phyloP scores from a whole-genome alignment of 768 basidiomycete genomes.

The Antrodiella citrinella region DNA sequence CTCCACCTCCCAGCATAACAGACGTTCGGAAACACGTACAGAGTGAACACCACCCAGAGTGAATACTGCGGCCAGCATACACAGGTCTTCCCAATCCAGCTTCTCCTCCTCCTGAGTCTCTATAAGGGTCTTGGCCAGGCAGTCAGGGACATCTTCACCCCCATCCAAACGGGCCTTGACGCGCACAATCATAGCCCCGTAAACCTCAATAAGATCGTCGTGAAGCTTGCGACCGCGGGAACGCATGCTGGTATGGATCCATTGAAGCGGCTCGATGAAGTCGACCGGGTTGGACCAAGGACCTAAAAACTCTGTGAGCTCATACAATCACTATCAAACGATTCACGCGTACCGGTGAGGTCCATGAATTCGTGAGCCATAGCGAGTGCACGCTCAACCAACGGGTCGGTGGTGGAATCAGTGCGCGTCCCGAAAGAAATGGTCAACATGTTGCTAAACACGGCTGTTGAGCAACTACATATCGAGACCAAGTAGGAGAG shows the following conservation, averaged over 20 bases:
- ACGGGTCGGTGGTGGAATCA: constrained; percentile 28
- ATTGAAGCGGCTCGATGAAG: constrained; percentile 35
- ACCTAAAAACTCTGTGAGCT: constrained; percentile 15
- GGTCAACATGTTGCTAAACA: constrained; percentile 36
- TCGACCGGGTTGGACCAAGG: constrained; percentile 38
- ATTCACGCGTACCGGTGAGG: constrained; percentile 16
- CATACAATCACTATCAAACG: not conserved
- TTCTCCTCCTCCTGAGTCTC: constrained; percentile 21
- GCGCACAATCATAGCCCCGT: constrained; percentile 24
- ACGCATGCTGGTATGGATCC: constrained; percentile 29
- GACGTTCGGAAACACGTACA: constrained; percentile 11
- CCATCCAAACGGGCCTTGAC: constrained; percentile 22
- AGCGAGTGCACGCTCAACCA: constrained; percentile 27
- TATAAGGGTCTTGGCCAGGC: constrained; percentile 26
- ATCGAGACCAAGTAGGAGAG: not conserved
- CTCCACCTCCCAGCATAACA: not conserved
- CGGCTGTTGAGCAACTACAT: constrained; percentile 1
- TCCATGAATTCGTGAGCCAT: constrained; percentile 38
- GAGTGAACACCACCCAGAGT: constrained; percentile 29
- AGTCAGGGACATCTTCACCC: constrained; percentile 27
- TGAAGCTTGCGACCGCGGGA: constrained; percentile 26
- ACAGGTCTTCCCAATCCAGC: constrained; percentile 25
- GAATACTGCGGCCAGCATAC: constrained; percentile 27
- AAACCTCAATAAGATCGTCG: constrained; percentile 21
- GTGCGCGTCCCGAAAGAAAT: constrained; percentile 37